Conservation (phyloP, 2,329 filamentous ascomycete species). For the Cladosporium oxysporum region DNA sequence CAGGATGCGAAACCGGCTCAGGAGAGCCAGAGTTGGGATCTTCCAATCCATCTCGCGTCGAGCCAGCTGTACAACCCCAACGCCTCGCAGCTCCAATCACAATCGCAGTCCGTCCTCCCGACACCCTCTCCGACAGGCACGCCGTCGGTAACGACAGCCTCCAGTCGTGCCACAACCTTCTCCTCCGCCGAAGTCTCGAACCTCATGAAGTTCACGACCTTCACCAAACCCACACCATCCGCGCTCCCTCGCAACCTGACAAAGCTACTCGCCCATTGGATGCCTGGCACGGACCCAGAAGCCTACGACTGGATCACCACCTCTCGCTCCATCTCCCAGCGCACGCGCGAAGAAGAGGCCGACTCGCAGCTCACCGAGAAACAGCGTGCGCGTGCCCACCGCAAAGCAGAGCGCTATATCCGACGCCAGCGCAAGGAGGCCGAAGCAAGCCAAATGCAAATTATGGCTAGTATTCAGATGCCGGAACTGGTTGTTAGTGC, state of each 20-base stretch:
- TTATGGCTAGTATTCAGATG: conserved; percentile 34
- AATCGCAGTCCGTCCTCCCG: conserved; percentile 27
- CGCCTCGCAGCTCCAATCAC: conserved; percentile 5
- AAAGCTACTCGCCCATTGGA: conserved; percentile 47
- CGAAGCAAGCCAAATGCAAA: conserved; percentile 28
- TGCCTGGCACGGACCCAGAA: conserved; percentile 39
- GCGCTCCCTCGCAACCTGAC: conserved; percentile 37
- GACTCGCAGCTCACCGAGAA: conserved; percentile 41
- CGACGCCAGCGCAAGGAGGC: conserved; percentile 45
- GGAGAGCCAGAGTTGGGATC: conserved; percentile 16
- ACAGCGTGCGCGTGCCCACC: conserved; percentile 40
- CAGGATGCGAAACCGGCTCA: not conserved
- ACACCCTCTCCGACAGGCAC: conserved; percentile 36
- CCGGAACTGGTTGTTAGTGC: conserved; percentile 32
- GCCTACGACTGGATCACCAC: conserved; percentile 45
- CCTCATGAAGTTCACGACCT: conserved; percentile 40
- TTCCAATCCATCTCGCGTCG: conserved; percentile 18
- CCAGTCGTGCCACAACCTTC: conserved; percentile 28
- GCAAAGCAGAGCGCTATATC: conserved; percentile 43
- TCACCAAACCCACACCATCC: conserved; percentile 31
- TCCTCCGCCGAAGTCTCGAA: conserved; percentile 35
- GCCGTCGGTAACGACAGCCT: conserved; percentile 32
- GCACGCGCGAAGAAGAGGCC: conserved; percentile 34
- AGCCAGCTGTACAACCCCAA: conserved; percentile 4
- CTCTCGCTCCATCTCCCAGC: conserved; percentile 31